Percentiles rank a stretch among this genome's conserved stretches.
Conservation (phyloP, 2,329 filamentous ascomycete genomes). For the Paecilomyces dactylethromorphus region DNA sequence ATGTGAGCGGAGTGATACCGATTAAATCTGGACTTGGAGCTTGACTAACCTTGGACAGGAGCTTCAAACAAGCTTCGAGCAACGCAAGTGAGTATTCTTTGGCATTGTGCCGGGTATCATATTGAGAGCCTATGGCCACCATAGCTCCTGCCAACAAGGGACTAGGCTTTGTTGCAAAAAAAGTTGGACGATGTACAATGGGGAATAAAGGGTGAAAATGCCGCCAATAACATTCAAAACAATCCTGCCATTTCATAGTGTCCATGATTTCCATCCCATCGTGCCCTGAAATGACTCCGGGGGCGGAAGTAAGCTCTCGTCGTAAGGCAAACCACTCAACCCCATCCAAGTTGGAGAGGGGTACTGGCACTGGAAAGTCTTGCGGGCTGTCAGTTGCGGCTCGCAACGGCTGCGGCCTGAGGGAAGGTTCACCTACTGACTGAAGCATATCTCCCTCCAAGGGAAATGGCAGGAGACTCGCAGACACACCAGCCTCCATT, state of each 20-base stretch:
- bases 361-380: slow-evolving; percentile 33
- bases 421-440: slow-evolving; percentile 25
- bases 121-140: slow-evolving; percentile 30
- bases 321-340: slow-evolving; percentile 30
- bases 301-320: slow-evolving; percentile 28
- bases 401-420: slow-evolving; percentile 1
- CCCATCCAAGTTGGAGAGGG: slow-evolving; percentile 34
- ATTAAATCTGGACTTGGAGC: not conserved
- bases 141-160: slow-evolving; percentile 26
- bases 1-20: not conserved
- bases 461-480: slow-evolving; percentile 26
- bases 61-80: slow-evolving; percentile 25
- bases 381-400: slow-evolving; percentile 8
- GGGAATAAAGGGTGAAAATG: slow-evolving; percentile 30
- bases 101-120: slow-evolving; percentile 24
- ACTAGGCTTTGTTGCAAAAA: slow-evolving; percentile 23
- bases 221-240: slow-evolving; percentile 29
- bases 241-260: slow-evolving; percentile 25
- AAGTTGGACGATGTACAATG: slow-evolving; percentile 26
- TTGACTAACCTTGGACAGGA: slow-evolving; percentile 17
- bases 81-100: slow-evolving; percentile 26
- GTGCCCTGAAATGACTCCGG: slow-evolving; percentile 24
- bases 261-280: slow-evolving; percentile 29
- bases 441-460: slow-evolving; percentile 30
- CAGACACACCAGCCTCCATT: slow-evolving; percentile 18